These are phyloP conservation scores for Vitis rotundifolia DNA, from an alignment of 164 flowering plant genomes.

Conservation along the genomic window DNA sequence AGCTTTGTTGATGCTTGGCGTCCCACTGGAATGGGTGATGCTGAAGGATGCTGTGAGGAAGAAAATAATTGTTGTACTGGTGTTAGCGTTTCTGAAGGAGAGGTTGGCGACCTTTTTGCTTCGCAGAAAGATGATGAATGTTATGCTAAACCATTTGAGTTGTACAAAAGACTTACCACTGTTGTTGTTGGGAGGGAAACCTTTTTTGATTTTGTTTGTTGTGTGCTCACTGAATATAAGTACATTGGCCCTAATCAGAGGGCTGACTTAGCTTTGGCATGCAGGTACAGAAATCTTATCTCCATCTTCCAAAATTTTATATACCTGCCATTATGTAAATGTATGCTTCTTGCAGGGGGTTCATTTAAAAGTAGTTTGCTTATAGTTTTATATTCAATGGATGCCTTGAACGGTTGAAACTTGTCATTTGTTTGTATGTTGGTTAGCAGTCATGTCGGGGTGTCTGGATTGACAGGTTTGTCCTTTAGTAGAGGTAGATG, in stretches of 20 bases:
- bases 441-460: too few species aligned
- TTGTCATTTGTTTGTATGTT: too few species aligned
- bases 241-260: conserved; percentile 83
- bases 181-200: conserved; percentile 58
- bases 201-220: conserved; percentile 81
- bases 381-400: too few species aligned
- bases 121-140: conserved; percentile 31
- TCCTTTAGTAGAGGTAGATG: too few species aligned
- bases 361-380: too few species aligned
- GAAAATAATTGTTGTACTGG: conserved; percentile 11
- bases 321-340: too few species aligned
- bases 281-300: conserved; percentile 53
- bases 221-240: conserved; percentile 74
- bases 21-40: conserved; percentile 17
- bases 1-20: conserved; percentile 32
- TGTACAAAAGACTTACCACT: conserved; percentile 82
- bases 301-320: conserved; percentile 1
- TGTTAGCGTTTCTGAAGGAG: conserved; percentile 21
- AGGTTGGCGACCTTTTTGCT: conserved; percentile 16
- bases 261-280: conserved; percentile 78
- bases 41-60: conserved; percentile 8
- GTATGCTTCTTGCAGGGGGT: too few species aligned
- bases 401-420: too few species aligned
- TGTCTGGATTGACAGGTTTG: too few species aligned
- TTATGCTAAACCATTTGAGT: conserved; percentile 56